Conservation (phyloP, 2,329 filamentous ascomycete species). For the Cryphonectria japonica region DNA sequence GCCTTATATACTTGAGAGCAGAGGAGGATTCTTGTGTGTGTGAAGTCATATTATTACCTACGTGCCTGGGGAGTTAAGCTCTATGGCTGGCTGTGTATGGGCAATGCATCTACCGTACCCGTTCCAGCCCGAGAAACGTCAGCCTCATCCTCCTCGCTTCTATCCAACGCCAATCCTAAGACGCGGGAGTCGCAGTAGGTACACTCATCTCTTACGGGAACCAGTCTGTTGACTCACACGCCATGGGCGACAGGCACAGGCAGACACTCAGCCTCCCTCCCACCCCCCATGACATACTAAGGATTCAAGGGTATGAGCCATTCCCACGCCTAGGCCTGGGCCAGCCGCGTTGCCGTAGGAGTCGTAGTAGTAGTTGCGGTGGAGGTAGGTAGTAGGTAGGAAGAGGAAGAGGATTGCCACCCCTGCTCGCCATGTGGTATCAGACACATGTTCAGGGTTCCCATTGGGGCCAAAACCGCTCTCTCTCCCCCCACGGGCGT, state of each 20-base stretch:
- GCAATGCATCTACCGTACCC: conserved; percentile 19
- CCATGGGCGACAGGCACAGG: background rate
- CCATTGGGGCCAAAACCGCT: background rate
- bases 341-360: background rate
- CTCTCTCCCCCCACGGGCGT: background rate
- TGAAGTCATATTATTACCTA: conserved; percentile 28
- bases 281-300: conserved; percentile 27
- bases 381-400: background rate
- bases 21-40: background rate
- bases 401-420: conserved; percentile 6
- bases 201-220: conserved; percentile 1
- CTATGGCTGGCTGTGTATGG: conserved; percentile 3
- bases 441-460: conserved; percentile 1
- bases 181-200: background rate
- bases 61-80: background rate
- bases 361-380: background rate
- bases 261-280: conserved; percentile 26
- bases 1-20: conserved; percentile 34
- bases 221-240: conserved; percentile 9
- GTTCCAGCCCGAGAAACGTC: conserved; percentile 21
- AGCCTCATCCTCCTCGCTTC: conserved; percentile 27
- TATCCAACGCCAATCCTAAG: background rate
- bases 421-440: conserved; percentile 28
- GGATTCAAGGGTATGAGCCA: conserved; percentile 27
- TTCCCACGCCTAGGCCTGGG: conserved; percentile 12